phyloP scores from a whole-genome alignment of 192 early-diverging fungal species.

The Chytriomyces confervae region DNA sequence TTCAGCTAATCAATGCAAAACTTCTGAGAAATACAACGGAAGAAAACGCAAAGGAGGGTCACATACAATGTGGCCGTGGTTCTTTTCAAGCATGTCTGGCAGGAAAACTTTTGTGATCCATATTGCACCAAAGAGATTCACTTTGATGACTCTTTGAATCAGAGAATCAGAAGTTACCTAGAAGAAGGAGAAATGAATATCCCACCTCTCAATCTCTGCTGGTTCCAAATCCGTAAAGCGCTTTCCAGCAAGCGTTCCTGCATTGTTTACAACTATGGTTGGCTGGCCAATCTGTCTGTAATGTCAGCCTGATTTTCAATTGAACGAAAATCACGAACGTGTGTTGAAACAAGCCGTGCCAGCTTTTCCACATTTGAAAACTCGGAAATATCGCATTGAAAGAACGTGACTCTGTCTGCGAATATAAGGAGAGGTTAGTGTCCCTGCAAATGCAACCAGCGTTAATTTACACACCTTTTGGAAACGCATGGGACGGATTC shows the following conservation, averaged over 20 bases:
- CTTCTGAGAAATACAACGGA: slow-evolving; percentile 47
- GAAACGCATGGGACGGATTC: neutral
- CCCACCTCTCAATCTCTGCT: slow-evolving; percentile 63
- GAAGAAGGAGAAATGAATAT: too few relatives aligned
- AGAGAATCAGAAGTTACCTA: neutral
- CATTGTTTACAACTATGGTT: slow-evolving; percentile 84
- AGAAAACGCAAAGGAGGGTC: neutral
- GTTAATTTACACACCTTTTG: slow-evolving; percentile 43
- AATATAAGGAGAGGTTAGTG: slow-evolving; percentile 3
- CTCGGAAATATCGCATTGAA: slow-evolving; percentile 69
- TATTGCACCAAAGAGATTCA: slow-evolving; percentile 78
- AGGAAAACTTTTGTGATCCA: slow-evolving; percentile 78
- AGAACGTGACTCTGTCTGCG: slow-evolving; percentile 42
- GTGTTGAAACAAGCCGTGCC: slow-evolving; percentile 55
- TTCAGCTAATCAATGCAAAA: slow-evolving; percentile 38
- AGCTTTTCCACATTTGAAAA: slow-evolving; percentile 50
- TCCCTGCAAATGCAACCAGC: neutral
- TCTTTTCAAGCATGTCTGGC: slow-evolving; percentile 72
- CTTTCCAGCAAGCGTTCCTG: slow-evolving; percentile 73
- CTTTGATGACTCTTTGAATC: slow-evolving; percentile 57
- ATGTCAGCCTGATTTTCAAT: slow-evolving; percentile 21
- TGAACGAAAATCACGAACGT: slow-evolving; percentile 15
- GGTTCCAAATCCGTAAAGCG: slow-evolving; percentile 66
- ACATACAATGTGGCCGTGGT: slow-evolving; percentile 80
- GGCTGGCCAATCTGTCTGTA: slow-evolving; percentile 65